Evolutionary conservation across 805 yeast species (phyloP), one percentile per base, ranked within the genome.

Genomic region (Candida tibetensis): DNA sequence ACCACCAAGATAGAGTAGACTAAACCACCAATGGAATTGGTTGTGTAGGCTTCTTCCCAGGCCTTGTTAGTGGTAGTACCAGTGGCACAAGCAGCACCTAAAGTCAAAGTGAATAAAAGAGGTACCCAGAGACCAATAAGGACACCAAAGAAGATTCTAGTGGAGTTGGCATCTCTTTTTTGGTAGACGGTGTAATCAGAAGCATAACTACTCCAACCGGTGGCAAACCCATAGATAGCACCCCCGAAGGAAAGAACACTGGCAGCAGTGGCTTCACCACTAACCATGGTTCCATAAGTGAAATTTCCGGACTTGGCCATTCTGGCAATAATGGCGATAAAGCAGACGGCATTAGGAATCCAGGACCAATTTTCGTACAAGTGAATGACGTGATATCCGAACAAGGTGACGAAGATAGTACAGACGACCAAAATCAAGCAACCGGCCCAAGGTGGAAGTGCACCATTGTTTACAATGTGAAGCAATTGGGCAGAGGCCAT

Each of bases 181-280:
- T 85, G 87, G 69, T 87, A 90, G 30, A 83, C 88, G 34, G 95
- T 87, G 67, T 89, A 90, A 66, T 89, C 97, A 36, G 95, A 79
- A 18, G 96, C 93, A 52, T 82, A 87, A 14, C 96, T 82, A 40
- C 95, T 79, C 97, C 97, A 89, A 46, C 96, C 96, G 38, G 95
- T 77, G 35, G 95, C 95, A 55, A 82, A 89, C 46, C 96, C 96
- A 52, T 77, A 89, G 46, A 85, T 61, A 30, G 93, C 65, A 60
- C 89, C 82, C 57, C 96, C 96, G 49, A 83, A 87, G 15, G 91
- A 79, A 40, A 89, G 68, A 14, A 86, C 89, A 53, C 61, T 53
- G 46, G 87, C 96, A 22, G 93, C 95, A 42, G 82, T 82, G 19
- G 77, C 71, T 17, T 68, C 56, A 44, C 96, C 96, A 28, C 69